Evolutionary conservation across 1,284 basidiomycete genomes (phyloP).

Genomic region (Erythrobasidium hasegawianum): DNA sequence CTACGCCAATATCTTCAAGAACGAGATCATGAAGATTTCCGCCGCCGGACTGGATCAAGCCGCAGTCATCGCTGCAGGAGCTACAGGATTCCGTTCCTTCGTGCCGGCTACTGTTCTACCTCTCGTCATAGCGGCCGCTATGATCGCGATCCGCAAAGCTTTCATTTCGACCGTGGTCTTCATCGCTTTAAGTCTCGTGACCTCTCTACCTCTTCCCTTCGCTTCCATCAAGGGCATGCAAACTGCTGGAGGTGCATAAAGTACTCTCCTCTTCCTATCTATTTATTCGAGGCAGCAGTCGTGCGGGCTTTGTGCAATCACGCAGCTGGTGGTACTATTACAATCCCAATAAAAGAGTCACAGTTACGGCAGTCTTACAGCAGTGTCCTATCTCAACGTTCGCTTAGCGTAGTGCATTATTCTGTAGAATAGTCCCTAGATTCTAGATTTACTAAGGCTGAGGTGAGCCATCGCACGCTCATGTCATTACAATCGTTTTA

Average conservation of each 20-base stretch:
- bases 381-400: no score
- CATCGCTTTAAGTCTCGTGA: not conserved
- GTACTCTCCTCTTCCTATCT: no score
- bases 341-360: no score
- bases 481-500: no score
- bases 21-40: not conserved
- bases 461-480: no score
- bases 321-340: no score
- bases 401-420: no score
- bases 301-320: no score
- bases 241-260: not conserved
- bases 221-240: not conserved
- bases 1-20: conserved; percentile 7
- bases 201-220: not conserved
- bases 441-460: no score
- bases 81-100: not conserved
- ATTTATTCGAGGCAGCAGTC: no score
- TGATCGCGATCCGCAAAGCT: not conserved
- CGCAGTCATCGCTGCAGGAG: not conserved
- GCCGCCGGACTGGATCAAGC: not conserved
- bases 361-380: no score
- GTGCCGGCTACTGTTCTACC: not conserved
- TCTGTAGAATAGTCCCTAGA: no score
- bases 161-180: not conserved
- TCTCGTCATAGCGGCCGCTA: not conserved